A percentile compares a stretch with the other conserved stretches of the same genome.
Evolutionary conservation across 2,329 filamentous ascomycete species (phyloP).

Genomic region (Orbilia blumenaviensis): DNA sequence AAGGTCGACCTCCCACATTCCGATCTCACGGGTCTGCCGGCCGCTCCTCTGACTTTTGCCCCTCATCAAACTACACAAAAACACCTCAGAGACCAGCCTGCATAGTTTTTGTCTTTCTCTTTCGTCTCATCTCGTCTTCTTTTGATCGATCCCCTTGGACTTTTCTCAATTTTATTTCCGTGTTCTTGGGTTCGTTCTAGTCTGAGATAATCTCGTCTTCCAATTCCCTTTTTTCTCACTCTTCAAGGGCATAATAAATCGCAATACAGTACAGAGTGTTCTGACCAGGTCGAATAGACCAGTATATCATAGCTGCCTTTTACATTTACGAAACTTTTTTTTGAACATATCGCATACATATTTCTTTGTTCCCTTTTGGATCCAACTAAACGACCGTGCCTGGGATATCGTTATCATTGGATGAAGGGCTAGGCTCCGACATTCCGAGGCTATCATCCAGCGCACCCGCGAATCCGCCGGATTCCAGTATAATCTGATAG

Average conservation of each 20-base stretch:
- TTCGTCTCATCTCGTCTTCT: slow-evolving; percentile 45
- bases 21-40: slow-evolving; percentile 51
- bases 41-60: slow-evolving; percentile 37
- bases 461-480: slow-evolving; percentile 27
- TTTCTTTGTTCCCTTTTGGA: not conserved
- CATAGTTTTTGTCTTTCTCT: slow-evolving; percentile 25
- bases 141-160: slow-evolving; percentile 7
- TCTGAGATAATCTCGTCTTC: slow-evolving; percentile 36
- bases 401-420: slow-evolving; percentile 34
- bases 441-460: slow-evolving; percentile 28
- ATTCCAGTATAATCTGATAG: slow-evolving; percentile 1
- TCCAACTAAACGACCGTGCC: not conserved
- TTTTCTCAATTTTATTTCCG: slow-evolving; percentile 18
- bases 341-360: not conserved
- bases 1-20: slow-evolving; percentile 41
- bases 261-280: slow-evolving; percentile 23
- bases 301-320: not conserved
- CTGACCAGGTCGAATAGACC: slow-evolving; percentile 37
- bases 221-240: not conserved
- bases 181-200: slow-evolving; percentile 37
- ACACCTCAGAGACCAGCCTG: slow-evolving; percentile 24
- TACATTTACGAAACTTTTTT: slow-evolving; percentile 5
- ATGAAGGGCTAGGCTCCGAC: slow-evolving; percentile 40
- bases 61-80: slow-evolving; percentile 33
- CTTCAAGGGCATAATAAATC: slow-evolving; percentile 19